These are phyloP conservation scores for Chimonanthus praecox DNA, from an alignment of 164 flowering plant species.

Conservation along the genomic window DNA sequence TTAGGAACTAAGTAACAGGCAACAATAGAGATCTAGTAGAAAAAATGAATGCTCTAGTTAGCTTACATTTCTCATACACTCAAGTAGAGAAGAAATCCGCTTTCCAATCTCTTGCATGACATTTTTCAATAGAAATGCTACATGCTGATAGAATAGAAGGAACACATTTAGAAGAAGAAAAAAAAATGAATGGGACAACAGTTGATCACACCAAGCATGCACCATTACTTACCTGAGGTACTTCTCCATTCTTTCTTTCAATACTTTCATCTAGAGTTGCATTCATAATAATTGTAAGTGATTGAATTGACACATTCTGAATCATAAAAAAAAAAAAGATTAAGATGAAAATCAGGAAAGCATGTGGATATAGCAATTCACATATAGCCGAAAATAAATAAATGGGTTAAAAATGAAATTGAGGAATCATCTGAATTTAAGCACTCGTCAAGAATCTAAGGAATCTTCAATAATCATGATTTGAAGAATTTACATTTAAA, in stretches of 20 bases:
- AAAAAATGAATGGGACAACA: not conserved
- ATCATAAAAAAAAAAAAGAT: conserved; percentile 8
- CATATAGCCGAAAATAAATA: too few species aligned
- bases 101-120: conserved; percentile 71
- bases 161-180: not conserved
- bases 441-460: not conserved
- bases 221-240: conserved; percentile 64
- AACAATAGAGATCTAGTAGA: not conserved
- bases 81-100: conserved; percentile 65
- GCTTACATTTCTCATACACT: conserved; percentile 57
- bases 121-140: conserved; percentile 56
- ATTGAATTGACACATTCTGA: conserved; percentile 77
- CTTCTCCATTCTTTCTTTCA: conserved; percentile 66
- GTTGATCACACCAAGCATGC: not conserved
- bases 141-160: conserved; percentile 35
- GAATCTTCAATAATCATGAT: not conserved
- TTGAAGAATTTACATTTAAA: conserved; percentile 51
- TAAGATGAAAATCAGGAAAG: not conserved
- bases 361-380: not conserved
- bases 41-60: not conserved
- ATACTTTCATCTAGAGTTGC: conserved; percentile 63
- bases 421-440: not conserved
- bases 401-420: too few species aligned
- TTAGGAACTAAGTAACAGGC: conserved; percentile 3
- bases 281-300: conserved; percentile 52